phyloP scores from a whole-genome alignment of 1,284 basidiomycete species.

The Spongispora temasekensis region DNA sequence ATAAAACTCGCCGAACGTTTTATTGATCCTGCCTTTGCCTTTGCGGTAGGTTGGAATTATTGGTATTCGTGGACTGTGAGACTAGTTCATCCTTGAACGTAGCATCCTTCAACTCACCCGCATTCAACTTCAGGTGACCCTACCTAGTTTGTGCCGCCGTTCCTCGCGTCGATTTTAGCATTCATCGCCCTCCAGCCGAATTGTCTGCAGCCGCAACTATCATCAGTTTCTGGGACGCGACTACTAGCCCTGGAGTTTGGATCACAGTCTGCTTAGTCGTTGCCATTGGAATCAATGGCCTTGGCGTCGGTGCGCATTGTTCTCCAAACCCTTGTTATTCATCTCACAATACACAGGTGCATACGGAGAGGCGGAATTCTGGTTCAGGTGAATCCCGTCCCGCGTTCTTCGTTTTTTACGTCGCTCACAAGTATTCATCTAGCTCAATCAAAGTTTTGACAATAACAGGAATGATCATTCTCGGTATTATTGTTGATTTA shows the following conservation, averaged over 20 bases:
- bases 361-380: slow-evolving; percentile 58
- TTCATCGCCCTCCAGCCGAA: slow-evolving; percentile 44
- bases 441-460: slow-evolving; percentile 48
- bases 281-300: slow-evolving; percentile 61
- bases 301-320: slow-evolving; percentile 46
- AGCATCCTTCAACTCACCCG: slow-evolving; percentile 3
- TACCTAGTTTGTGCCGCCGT: slow-evolving; percentile 22
- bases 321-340: neutral
- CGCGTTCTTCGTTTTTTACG: neutral
- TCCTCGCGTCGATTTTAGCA: neutral
- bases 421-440: neutral
- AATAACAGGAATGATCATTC: slow-evolving; percentile 45
- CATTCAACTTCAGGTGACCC: slow-evolving; percentile 19
- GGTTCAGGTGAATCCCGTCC: slow-evolving; percentile 36
- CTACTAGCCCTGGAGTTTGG: slow-evolving; percentile 60
- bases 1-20: slow-evolving; percentile 70
- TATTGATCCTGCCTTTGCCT: slow-evolving; percentile 67
- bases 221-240: slow-evolving; percentile 59
- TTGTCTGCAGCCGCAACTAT: slow-evolving; percentile 64
- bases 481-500: slow-evolving; percentile 46
- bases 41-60: slow-evolving; percentile 72
- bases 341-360: slow-evolving; percentile 30
- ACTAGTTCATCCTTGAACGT: slow-evolving; percentile 18
- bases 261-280: slow-evolving; percentile 64
- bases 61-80: slow-evolving; percentile 61